Base-by-base conservation (phyloP, 2,329 filamentous ascomycete genomes). In the Colletotrichum godetiae region DNA sequence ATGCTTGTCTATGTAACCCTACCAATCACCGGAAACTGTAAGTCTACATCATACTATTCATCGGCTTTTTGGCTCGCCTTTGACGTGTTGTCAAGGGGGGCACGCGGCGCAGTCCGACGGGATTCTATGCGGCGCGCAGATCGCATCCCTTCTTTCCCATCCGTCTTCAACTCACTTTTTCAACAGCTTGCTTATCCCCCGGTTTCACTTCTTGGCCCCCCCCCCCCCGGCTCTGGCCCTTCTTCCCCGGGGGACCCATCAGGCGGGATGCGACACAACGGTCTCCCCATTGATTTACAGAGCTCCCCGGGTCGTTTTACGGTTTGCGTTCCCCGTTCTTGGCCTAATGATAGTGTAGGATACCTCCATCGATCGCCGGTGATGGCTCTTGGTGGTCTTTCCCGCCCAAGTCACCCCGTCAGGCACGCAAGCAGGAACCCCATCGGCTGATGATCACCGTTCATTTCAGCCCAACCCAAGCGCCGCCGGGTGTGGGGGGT, bases 381-480 rank as follows among this genome's bases (percentile, higher is more conserved):
- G 19, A 22, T 46, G 37, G 49, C 12, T 37, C 27, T 22, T 33
- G n/a, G 8, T 49, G n/a, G 8, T 19, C n/a, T 11, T 24, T 19
- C 46, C 55, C 33, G 27, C 27, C 59, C 33, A 56, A 64, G 33
- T 15, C 53, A 69, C 61, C 31, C 27, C 27, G 46, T 73, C 57
- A 66, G 67, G 71, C 71, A 73, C 67, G 49, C 31, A 70, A 42
- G 60, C 67, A 58, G 55, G 29, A 29, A 13, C 24, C 67, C 56
- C 37, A 59, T 61, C 46, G 67, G 67, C 60, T 59, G 60, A 73
- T 62, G 67, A 71, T 73, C 71, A 57, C 35, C 60, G 60, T 52
- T 70, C 60, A 53, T 70, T 73, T 65, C 71, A 66, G 71, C 71
- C 71, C 71, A 66, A 73, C 57, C 27, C 59, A 37, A 33, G 56